Evolutionary conservation across 2,329 filamentous ascomycete genomes (phyloP).

Genomic region (Neofusicoccum umdonicola): DNA sequence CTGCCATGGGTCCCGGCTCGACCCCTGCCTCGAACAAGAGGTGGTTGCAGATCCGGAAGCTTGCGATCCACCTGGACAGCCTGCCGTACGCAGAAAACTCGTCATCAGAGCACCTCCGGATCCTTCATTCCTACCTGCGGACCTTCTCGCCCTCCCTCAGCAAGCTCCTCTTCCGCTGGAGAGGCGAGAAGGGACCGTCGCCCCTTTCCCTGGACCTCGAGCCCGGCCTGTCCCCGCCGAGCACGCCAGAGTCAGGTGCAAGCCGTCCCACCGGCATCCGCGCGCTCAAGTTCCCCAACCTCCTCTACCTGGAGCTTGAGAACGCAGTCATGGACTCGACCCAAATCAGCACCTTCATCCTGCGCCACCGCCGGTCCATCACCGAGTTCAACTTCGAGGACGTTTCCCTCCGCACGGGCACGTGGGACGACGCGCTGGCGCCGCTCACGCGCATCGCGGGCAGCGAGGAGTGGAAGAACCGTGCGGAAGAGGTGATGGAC

Average conservation of each 20-base stretch:
- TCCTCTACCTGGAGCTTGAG: conserved; percentile 67
- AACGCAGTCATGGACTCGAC: conserved; percentile 70
- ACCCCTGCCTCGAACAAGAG: conserved; percentile 68
- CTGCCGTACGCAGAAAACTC: conserved; percentile 59
- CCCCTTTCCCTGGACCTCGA: conserved; percentile 70
- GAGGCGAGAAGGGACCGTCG: conserved; percentile 68
- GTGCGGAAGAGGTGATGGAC: conserved; percentile 33
- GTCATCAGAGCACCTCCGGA: conserved; percentile 59
- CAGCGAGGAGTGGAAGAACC: conserved; percentile 39
- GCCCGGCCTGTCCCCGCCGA: conserved; percentile 62
- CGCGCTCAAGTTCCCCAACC: conserved; percentile 60
- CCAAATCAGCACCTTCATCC: conserved; percentile 69
- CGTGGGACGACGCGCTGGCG: conserved; percentile 79
- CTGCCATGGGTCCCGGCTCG: conserved; percentile 70
- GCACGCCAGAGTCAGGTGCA: conserved; percentile 33
- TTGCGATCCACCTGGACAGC: conserved; percentile 70
- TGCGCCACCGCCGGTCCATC: conserved; percentile 64
- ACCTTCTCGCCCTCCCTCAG: conserved; percentile 65
- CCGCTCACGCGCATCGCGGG: conserved; percentile 56
- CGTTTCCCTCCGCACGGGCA: conserved; percentile 66
- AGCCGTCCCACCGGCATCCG: conserved; percentile 26
- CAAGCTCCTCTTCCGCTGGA: conserved; percentile 75
- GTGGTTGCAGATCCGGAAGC: conserved; percentile 74
- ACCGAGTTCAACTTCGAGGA: conserved; percentile 79
- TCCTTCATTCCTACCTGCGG: conserved; percentile 78